Percentiles rank a stretch among this genome's conserved stretches.
Evolutionary conservation across 169 alveolate species (phyloP).

Genomic region (Theileria luwenshuni): DNA sequence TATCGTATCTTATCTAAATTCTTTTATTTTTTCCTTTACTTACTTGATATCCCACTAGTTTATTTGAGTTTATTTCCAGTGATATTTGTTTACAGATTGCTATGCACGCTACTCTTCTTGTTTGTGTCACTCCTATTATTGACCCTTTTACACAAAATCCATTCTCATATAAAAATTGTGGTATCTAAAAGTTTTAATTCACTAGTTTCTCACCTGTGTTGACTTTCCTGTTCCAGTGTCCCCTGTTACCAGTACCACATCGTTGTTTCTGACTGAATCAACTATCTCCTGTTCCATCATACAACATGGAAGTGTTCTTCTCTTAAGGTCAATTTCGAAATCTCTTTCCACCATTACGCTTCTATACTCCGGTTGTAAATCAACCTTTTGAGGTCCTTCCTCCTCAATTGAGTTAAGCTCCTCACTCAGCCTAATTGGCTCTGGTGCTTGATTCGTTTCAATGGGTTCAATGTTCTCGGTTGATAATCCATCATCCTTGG

Average conservation of each 20-base stretch:
- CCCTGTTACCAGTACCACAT: conserved; percentile 93
- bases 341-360: conserved; percentile 64
- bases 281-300: conserved; percentile 91
- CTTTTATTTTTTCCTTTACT: conserved; percentile 78
- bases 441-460: no score
- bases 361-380: conserved; percentile 41
- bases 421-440: no score
- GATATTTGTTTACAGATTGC: conserved; percentile 74
- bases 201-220: conserved; percentile 78
- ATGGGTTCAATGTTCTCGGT: no score
- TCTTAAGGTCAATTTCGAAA: conserved; percentile 71
- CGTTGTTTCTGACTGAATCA: conserved; percentile 86
- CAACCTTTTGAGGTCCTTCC: no score
- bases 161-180: conserved; percentile 93
- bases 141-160: conserved; percentile 80
- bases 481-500: no score
- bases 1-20: conserved; percentile 58
- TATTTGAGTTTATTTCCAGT: conserved; percentile 69
- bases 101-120: conserved; percentile 93
- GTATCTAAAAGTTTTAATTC: conserved; percentile 70
- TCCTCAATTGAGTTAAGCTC: no score
- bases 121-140: conserved; percentile 92
- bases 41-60: conserved; percentile 78
- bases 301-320: conserved; percentile 84
- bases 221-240: conserved; percentile 99